These are phyloP conservation scores for Mortierella sp. DNA, from an alignment of 371 early-diverging fungal species.

Conservation along the genomic window DNA sequence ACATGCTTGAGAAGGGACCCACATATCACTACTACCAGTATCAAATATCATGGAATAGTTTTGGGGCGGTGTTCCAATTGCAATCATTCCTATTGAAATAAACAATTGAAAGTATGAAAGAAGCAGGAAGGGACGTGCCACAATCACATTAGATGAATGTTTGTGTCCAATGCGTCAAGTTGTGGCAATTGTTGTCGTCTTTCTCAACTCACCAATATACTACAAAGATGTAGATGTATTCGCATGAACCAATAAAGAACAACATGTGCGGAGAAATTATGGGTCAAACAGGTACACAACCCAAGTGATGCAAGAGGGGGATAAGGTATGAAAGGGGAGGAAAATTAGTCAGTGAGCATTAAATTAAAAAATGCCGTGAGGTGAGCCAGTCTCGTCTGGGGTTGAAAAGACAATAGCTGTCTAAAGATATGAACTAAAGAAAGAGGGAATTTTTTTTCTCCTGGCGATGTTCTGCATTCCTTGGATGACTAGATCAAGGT, in stretches of 20 bases:
- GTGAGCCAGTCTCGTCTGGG: not conserved
- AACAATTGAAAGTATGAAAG: not conserved
- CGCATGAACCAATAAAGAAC: not conserved
- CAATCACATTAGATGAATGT: not conserved
- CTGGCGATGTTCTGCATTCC: too few relatives aligned
- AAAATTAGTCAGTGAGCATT: constrained; percentile 17
- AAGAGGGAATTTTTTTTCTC: not conserved
- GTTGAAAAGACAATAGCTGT: not conserved
- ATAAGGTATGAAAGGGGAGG: not conserved
- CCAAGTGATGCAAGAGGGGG: too few relatives aligned
- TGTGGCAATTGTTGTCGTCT: not conserved
- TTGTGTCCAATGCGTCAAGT: not conserved
- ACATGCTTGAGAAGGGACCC: constrained; percentile 88
- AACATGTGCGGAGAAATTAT: not conserved
- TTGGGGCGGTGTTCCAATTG: constrained; percentile 88
- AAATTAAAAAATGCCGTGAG: constrained; percentile 20
- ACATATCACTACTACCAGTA: constrained; percentile 94
- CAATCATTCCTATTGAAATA: constrained; percentile 74
- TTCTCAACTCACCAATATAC: constrained; percentile 24
- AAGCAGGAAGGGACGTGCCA: not conserved
- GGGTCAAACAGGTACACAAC: too few relatives aligned
- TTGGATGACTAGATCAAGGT: too few relatives aligned
- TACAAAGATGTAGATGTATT: not conserved
- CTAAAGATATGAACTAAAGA: not conserved
- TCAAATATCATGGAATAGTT: constrained; percentile 93